Evolutionary conservation across 2,329 filamentous ascomycete genomes (phyloP).

Genomic region (Ambrosiella cleistominuta): DNA sequence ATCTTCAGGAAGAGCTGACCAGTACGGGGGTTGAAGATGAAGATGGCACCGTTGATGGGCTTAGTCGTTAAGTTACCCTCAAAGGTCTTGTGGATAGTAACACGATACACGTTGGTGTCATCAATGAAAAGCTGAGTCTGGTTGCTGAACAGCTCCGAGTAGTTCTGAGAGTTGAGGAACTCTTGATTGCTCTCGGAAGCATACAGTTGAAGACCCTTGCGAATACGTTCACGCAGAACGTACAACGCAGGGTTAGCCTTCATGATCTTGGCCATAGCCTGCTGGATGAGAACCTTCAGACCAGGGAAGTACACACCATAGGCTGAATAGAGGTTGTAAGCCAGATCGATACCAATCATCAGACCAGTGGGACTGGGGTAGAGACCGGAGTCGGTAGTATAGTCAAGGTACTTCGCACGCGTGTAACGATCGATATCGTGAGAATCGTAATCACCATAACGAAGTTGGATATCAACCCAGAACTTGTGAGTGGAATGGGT

Average conservation of each 20-base stretch:
- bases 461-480: conserved; percentile 92
- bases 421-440: conserved; percentile 98
- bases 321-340: conserved; percentile 95
- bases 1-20: conserved; percentile 98
- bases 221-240: conserved; percentile 89
- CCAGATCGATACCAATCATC: conserved; percentile 94
- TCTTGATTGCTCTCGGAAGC: conserved; percentile 98
- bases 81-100: conserved; percentile 99
- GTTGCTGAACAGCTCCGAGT: conserved; percentile 97
- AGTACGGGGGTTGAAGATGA: conserved; percentile 98
- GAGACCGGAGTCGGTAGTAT: conserved; percentile 97
- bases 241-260: conserved; percentile 96
- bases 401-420: conserved; percentile 93
- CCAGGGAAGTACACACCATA: conserved; percentile 99
- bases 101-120: conserved; percentile 97
- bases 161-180: conserved; percentile 98
- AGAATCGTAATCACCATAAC: conserved; percentile 96
- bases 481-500: conserved; percentile 95
- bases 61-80: conserved; percentile 98
- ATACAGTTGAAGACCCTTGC: conserved; percentile 94
- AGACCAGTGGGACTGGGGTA: conserved; percentile 92
- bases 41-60: conserved; percentile 97
- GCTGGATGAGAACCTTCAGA: conserved; percentile 84
- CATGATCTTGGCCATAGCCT: conserved; percentile 99
- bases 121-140: conserved; percentile 98